Base-by-base conservation (phyloP, 345 rosid species). In the Eucalyptus albens region DNA sequence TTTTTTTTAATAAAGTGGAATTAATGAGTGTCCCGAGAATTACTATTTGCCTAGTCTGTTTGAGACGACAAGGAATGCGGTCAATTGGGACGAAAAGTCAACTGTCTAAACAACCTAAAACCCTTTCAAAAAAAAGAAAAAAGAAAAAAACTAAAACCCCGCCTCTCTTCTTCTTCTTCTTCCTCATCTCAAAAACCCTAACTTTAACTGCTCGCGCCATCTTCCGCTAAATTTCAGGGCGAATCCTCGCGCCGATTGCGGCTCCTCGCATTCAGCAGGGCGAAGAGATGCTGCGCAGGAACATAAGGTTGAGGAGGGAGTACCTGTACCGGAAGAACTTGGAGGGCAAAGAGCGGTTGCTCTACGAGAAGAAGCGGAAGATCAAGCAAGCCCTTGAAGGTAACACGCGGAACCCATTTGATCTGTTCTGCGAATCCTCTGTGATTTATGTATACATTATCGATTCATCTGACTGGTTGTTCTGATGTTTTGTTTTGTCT, bases 301-400 rank as follows among this genome's bases (percentile, higher is more conserved):
- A 97, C 92, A 91, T 95, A 26, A 91, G 99, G 87, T 89, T 96
- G 89, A 92, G 97, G 88, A 93, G 96, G 65, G 99, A 98, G 91
- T 98, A 96, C 92, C 89, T 98, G 91, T 98, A 97, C 92, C 89
- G 97, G 92, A 98, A 98, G 90, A 98, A 94, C 91, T 94, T 98
- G 92, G 99, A 98, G 94, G 98, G 99, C 86, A 96, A 96, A 89
- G 99, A 97, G 90, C 94, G 98, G 62, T 56, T 89, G 90, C 92
- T 92, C 47, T 97, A 96, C 86, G 98, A 97, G 92, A 96, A 97
- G 92, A 98, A 98, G 91, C 96, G 95, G 86, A 95, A 95, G 94
- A 96, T 97, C 89, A 94, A 92, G 90, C 95, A 98, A 94, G 99
- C 99, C 27, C 92, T 98, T 7, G 94, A 94, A 90, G 99, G 99